Base-by-base conservation (phyloP, 768 basidiomycete species). In the Lanmaoa pseudosensibilis region DNA sequence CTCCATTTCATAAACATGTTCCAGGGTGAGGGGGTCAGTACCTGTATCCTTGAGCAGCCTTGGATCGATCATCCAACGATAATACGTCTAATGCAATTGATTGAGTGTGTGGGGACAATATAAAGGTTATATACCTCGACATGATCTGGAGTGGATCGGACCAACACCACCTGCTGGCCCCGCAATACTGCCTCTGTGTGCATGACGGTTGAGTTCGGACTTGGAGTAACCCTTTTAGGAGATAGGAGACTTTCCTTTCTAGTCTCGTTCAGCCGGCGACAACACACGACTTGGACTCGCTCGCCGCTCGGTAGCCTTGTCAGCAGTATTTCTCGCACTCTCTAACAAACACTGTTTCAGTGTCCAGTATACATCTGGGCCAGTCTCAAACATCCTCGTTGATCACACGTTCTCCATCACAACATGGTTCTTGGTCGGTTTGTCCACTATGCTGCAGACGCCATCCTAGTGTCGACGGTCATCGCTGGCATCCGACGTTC, bases 1-100 rank as follows among this genome's bases (percentile, higher is more conserved):
- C 70, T 96, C 94, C 94, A 96, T 96, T 23, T 87, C 86, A 57
- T 87, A 86, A 65, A 95, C 94, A 65, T 95, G 83, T 57, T 88
- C 85, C 8, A 93, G 73, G 9, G 80, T 82, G 40, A 97, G 77
- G 5, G 88, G 87, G 62, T 96, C 93, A 55, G 90, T 93, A 5
- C 93, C 93, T 0, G 93, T 97, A 18, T 88, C 76, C 47, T 83
- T 79, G 40, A 86, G 81, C 52, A 98, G 75, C 59, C 84, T 84
- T 34, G 83, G 81, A 67, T 82, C 80, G 30, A 81, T 75, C 94
- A 98, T 96, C 94, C 94, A 98, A 59, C 79, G 77, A 67, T 95
- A 84, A 66, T 97, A 98, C 65, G 74, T 88, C 90, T 94, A 13
- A 21, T 9, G 0, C 15, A 21, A 39, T 11, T 4, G 6, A 38